Percentiles rank a stretch among this genome's conserved stretches.
Conservation (phyloP, 805 yeast species). For the Yarrowia sp. region DNA sequence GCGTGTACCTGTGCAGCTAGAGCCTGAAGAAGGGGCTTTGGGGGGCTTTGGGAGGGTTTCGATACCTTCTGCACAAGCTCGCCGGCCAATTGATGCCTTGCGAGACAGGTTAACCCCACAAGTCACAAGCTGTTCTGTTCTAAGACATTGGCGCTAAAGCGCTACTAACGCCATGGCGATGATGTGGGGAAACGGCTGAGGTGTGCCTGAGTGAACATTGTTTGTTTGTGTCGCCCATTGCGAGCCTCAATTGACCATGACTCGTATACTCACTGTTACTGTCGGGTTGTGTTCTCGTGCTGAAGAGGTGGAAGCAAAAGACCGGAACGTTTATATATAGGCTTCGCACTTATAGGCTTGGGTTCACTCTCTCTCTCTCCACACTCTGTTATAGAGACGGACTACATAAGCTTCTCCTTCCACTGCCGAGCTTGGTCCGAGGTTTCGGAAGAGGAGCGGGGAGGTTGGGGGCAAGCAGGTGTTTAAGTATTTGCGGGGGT, state of each 20-base stretch:
- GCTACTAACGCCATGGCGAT: neutral
- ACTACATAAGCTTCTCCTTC: constrained; percentile 24
- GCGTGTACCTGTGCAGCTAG: too few relatives aligned
- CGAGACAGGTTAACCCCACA: too few relatives aligned
- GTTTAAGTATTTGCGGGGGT: too few relatives aligned
- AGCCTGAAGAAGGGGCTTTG: too few relatives aligned
- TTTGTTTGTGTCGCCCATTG: neutral
- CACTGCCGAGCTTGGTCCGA: constrained; percentile 36
- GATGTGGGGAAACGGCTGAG: neutral
- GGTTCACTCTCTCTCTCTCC: constrained; percentile 1
- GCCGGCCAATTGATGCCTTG: too few relatives aligned
- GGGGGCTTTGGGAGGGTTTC: too few relatives aligned
- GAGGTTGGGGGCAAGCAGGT: neutral
- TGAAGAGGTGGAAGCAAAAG: constrained; percentile 7
- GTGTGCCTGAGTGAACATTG: too few relatives aligned
- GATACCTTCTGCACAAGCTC: too few relatives aligned
- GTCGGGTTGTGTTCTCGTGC: constrained; percentile 24
- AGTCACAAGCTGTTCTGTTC: neutral
- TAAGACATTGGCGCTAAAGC: constrained; percentile 2
- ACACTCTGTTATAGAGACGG: neutral
- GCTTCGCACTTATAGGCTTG: constrained; percentile 7
- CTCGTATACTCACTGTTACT: constrained; percentile 3
- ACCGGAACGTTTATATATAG: constrained; percentile 22
- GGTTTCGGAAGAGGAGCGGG: constrained; percentile 6
- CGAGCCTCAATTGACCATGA: neutral